Evolutionary conservation across 495 filamentous ascomycete genomes (phyloP).

Genomic region (Lasiosphaeriaceae sp.): DNA sequence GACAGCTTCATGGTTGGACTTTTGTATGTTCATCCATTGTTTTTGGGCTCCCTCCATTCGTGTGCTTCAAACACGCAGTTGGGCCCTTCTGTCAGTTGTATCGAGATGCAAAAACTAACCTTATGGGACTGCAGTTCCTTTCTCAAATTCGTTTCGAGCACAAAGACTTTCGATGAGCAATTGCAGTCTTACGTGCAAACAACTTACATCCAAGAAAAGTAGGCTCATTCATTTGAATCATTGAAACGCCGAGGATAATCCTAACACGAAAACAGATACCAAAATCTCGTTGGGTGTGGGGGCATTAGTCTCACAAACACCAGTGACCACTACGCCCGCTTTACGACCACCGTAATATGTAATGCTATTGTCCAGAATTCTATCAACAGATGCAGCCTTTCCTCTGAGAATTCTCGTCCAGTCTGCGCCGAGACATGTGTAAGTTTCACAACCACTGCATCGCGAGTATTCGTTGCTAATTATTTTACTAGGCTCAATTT

Average conservation of each 20-base stretch:
- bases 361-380: conserved; percentile 95
- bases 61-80: too few relatives aligned
- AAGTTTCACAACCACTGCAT: conserved; percentile 13
- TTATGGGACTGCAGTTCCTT: conserved; percentile 66
- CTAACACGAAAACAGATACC: conserved; percentile 51
- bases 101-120: conserved; percentile 16
- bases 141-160: conserved; percentile 71
- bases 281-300: conserved; percentile 74
- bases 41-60: not conserved
- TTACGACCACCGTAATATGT: conserved; percentile 88
- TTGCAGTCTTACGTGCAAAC: conserved; percentile 68
- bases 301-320: conserved; percentile 75
- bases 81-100: not conserved
- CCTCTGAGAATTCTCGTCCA: conserved; percentile 59
- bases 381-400: conserved; percentile 62
- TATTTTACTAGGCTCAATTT: conserved; percentile 61
- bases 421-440: conserved; percentile 92
- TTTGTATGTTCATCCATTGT: conserved; percentile 61
- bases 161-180: conserved; percentile 72
- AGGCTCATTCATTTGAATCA: conserved; percentile 26
- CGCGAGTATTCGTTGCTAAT: conserved; percentile 21
- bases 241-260: conserved; percentile 3
- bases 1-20: conserved; percentile 56
- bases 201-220: conserved; percentile 75
- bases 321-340: conserved; percentile 86